These are phyloP conservation scores for Zancudomyces culisetae DNA, from an alignment of 371 early-diverging fungal species.

Conservation along the genomic window DNA sequence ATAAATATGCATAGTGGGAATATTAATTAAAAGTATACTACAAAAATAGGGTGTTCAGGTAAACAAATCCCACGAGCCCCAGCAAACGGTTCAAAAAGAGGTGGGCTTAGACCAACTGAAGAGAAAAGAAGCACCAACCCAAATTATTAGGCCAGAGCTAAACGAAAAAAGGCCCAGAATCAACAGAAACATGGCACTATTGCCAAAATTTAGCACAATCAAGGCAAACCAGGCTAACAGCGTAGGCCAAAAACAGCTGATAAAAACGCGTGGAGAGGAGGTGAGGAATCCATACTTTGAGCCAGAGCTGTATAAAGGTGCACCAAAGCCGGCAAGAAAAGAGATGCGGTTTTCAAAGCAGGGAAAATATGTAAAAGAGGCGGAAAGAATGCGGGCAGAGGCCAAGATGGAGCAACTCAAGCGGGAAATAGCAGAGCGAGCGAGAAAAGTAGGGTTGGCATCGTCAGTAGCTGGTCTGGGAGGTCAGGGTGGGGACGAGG, in stretches of 20 bases:
- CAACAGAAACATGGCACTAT: not conserved
- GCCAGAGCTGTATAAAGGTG: constrained; percentile 31
- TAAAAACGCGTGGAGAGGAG: constrained; percentile 30
- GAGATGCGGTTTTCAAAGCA: constrained; percentile 56
- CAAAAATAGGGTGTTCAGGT: too few species aligned
- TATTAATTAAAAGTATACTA: too few species aligned
- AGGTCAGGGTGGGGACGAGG: too few species aligned
- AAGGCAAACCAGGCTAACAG: constrained; percentile 30
- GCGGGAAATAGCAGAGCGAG: constrained; percentile 58
- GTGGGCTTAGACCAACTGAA: not conserved
- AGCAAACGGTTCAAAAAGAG: not conserved
- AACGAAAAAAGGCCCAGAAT: not conserved
- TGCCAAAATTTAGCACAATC: constrained; percentile 25
- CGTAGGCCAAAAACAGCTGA: constrained; percentile 13
- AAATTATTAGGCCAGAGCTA: not conserved
- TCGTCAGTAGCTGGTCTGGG: constrained; percentile 44
- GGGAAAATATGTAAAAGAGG: constrained; percentile 64
- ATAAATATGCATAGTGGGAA: too few species aligned
- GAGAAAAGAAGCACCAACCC: too few species aligned
- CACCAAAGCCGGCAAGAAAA: constrained; percentile 13
- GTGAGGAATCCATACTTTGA: constrained; percentile 77
- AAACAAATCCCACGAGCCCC: too few species aligned
- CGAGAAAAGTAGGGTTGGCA: constrained; percentile 61
- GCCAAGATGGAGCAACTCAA: constrained; percentile 65
- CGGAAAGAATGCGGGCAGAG: constrained; percentile 57